These are phyloP conservation scores for Schwanniomyces vanrijiae DNA, from an alignment of 805 yeast species.

Conservation along the genomic window DNA sequence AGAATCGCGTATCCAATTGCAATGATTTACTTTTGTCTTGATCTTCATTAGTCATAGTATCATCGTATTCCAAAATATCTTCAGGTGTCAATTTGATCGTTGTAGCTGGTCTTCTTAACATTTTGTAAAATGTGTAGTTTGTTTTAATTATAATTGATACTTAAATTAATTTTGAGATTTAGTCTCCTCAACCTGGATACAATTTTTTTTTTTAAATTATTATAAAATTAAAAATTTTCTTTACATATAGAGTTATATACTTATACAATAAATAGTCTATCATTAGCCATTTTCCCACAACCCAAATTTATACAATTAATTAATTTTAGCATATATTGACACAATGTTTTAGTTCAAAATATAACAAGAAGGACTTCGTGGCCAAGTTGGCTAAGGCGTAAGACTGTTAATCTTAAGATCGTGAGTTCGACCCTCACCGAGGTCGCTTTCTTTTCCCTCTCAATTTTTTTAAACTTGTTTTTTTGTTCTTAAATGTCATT, in stretches of 20 bases:
- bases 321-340: background rate
- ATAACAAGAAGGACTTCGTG: conserved; percentile 10
- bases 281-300: background rate
- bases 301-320: background rate
- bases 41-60: conserved; percentile 14
- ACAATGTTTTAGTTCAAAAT: background rate
- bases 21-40: conserved; percentile 1
- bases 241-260: background rate
- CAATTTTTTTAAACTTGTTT: background rate
- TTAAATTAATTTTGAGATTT: background rate
- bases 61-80: conserved; percentile 57
- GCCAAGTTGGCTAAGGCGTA: conserved; percentile 16
- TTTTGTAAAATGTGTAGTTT: conserved; percentile 15
- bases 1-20: conserved; percentile 3
- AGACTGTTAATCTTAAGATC: conserved; percentile 14
- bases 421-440: conserved; percentile 15
- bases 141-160: background rate
- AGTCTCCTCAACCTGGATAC: background rate
- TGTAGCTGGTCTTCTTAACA: conserved; percentile 76
- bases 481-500: background rate
- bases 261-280: background rate
- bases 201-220: background rate
- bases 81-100: conserved; percentile 65
- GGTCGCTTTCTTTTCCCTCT: conserved; percentile 5
- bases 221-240: background rate